A percentile compares a stretch with the other conserved stretches of the same genome.
These are phyloP conservation scores for Senna tora DNA, from an alignment of 306 rosid species.

Conservation along the genomic window DNA sequence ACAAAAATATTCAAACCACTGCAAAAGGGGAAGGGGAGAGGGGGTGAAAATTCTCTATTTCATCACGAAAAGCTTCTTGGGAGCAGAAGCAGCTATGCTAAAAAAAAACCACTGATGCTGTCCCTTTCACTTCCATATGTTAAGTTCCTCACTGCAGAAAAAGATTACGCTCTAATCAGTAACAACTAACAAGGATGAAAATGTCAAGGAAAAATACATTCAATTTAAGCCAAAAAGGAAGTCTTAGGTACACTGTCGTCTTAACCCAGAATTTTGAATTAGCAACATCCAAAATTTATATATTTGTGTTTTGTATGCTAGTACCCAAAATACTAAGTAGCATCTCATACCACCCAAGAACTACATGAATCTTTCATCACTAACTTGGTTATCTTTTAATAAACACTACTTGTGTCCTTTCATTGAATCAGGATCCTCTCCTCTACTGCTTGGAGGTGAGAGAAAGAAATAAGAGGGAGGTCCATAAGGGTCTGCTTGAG, in stretches of 20 bases:
- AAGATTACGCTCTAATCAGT: constrained; percentile 26
- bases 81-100: constrained; percentile 73
- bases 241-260: neutral
- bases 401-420: neutral
- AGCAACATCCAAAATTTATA: too few relatives aligned
- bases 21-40: constrained; percentile 33
- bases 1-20: constrained; percentile 50
- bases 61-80: constrained; percentile 61
- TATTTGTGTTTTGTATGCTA: too few relatives aligned
- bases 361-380: neutral
- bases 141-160: constrained; percentile 54
- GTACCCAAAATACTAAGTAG: neutral
- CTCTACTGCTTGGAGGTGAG: too few relatives aligned
- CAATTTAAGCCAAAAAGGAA: neutral
- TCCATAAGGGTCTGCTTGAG: too few relatives aligned
- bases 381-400: neutral
- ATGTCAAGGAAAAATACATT: constrained; percentile 21
- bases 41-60: constrained; percentile 27
- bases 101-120: constrained; percentile 74
- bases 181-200: constrained; percentile 8
- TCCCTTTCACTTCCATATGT: constrained; percentile 62
- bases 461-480: too few relatives aligned
- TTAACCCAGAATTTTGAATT: neutral
- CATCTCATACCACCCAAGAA: neutral
- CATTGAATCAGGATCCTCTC: too few relatives aligned